phyloP scores from a whole-genome alignment of 2,329 filamentous ascomycete species.

The Pseudogymnoascus sp. region DNA sequence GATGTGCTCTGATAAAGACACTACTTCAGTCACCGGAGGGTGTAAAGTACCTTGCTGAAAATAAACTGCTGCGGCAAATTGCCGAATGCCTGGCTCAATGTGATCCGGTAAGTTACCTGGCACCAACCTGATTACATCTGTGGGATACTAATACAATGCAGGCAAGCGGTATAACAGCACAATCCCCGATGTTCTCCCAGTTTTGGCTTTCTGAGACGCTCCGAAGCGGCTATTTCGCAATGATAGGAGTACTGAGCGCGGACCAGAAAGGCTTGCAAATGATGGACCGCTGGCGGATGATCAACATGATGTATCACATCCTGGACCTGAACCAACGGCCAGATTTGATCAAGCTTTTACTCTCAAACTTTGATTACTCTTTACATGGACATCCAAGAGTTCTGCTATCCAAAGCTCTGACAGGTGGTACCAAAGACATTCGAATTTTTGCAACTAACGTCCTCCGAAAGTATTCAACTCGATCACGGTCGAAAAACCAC shows the following conservation, averaged over 20 bases:
- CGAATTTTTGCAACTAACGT: constrained; percentile 84
- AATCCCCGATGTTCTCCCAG: constrained; percentile 80
- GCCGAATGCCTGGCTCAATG: constrained; percentile 94
- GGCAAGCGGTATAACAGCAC: constrained; percentile 69
- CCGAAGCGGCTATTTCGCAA: constrained; percentile 87
- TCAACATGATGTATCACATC: constrained; percentile 99
- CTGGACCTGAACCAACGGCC: constrained; percentile 84
- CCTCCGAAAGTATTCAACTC: constrained; percentile 75
- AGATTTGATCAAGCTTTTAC: constrained; percentile 80
- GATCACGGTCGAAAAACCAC: constrained; percentile 36
- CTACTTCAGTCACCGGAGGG: constrained; percentile 82
- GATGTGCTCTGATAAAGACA: constrained; percentile 80
- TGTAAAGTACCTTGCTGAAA: constrained; percentile 76
- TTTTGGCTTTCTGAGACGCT: constrained; percentile 81
- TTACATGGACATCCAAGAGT: constrained; percentile 84
- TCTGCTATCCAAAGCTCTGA: constrained; percentile 87
- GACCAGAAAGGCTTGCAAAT: constrained; percentile 79
- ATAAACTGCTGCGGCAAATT: constrained; percentile 87
- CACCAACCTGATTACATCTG: not conserved
- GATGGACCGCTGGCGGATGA: constrained; percentile 93
- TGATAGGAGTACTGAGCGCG: constrained; percentile 79
- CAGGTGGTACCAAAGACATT: constrained; percentile 83
- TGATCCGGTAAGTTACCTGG: constrained; percentile 58
- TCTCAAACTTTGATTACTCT: constrained; percentile 89
- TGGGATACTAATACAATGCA: constrained; percentile 28